phyloP scores from a whole-genome alignment of 176 grass and related monocot genomes.

The Poa pratensis region DNA sequence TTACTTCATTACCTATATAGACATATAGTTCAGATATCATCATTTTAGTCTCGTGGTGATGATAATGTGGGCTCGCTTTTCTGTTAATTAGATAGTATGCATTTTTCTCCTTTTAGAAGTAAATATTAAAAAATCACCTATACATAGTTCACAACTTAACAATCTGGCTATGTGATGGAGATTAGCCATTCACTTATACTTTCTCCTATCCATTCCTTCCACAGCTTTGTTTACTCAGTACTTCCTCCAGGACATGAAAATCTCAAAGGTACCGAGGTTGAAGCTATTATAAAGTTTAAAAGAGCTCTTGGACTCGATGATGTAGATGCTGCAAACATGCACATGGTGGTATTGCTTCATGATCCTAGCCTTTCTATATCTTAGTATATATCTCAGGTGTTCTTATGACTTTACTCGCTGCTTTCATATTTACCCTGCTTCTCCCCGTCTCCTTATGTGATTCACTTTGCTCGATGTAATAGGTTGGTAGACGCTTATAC shows the following conservation, averaged over 20 bases:
- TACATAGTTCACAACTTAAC: conserved; percentile 11
- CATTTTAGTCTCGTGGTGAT: neutral
- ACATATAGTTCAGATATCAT: conserved; percentile 16
- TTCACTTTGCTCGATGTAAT: conserved; percentile 46
- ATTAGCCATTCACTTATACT: conserved; percentile 39
- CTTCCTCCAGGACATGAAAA: conserved; percentile 80
- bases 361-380: conserved; percentile 35
- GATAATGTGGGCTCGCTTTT: neutral
- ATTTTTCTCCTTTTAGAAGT: conserved; percentile 1
- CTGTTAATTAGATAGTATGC: neutral
- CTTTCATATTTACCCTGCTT: conserved; percentile 27
- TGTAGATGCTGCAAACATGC: conserved; percentile 94
- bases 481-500: conserved; percentile 93
- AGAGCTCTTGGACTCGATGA: conserved; percentile 88
- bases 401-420: conserved; percentile 27
- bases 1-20: too few relatives aligned
- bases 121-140: neutral
- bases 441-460: conserved; percentile 16
- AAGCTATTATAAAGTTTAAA: conserved; percentile 88
- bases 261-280: conserved; percentile 89
- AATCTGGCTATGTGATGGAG: conserved; percentile 21
- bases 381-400: conserved; percentile 23
- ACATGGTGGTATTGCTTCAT: conserved; percentile 75
- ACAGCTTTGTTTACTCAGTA: conserved; percentile 85
- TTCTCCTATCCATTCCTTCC: conserved; percentile 49